Conservation (phyloP, 768 basidiomycete genomes). For the Amanita brunnescens region DNA sequence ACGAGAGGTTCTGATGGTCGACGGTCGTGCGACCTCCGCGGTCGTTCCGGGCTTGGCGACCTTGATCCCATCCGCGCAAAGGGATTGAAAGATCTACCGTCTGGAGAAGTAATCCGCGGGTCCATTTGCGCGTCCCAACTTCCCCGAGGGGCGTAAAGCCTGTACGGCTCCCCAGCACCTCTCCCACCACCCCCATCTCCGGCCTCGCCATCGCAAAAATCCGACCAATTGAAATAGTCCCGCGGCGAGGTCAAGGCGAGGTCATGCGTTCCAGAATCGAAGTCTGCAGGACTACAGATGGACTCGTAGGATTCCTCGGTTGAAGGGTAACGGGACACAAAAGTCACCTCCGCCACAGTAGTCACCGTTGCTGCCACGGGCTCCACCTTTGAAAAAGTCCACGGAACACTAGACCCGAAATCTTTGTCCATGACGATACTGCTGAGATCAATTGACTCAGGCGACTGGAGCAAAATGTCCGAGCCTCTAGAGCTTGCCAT, state of each 20-base stretch:
- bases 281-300: background rate
- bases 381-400: background rate
- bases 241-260: background rate
- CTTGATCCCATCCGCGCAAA: background rate
- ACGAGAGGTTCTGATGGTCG: background rate
- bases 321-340: background rate
- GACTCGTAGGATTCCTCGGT: background rate
- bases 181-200: constrained; percentile 7
- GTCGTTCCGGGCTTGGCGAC: background rate
- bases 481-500: constrained; percentile 2
- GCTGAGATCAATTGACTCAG: constrained; percentile 3
- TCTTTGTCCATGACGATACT: background rate
- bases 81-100: constrained; percentile 1
- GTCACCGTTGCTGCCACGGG: background rate
- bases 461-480: background rate
- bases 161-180: background rate
- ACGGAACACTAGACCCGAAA: background rate
- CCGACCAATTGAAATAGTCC: constrained; percentile 1
- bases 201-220: background rate
- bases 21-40: background rate
- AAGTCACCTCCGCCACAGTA: background rate
- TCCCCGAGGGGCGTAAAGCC: background rate
- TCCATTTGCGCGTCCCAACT: background rate
- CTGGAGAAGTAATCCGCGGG: background rate
- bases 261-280: background rate